Evolutionary conservation across 2,329 filamentous ascomycete genomes (phyloP).

Genomic region (Chalaropsis ovoidea): DNA sequence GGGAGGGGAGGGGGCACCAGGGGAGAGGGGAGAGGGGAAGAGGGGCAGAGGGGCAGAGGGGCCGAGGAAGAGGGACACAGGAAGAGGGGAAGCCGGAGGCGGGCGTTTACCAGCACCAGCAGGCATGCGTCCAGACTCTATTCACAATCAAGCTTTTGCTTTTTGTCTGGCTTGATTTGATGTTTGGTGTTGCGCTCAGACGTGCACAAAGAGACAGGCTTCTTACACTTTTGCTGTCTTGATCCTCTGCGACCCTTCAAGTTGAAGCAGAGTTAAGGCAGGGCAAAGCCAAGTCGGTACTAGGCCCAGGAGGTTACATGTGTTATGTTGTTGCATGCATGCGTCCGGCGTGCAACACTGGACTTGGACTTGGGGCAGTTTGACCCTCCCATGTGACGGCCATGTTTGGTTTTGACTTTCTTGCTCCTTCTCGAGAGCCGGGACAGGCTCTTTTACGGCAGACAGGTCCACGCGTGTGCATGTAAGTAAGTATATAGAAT

Average conservation of each 20-base stretch:
- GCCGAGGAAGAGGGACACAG: background rate
- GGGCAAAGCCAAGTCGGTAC: background rate
- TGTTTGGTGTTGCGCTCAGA: conserved; percentile 12
- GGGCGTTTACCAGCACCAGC: background rate
- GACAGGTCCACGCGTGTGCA: no score
- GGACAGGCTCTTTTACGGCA: background rate
- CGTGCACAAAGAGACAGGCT: background rate
- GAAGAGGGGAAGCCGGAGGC: no score
- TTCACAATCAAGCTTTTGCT: background rate
- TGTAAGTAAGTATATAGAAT: no score
- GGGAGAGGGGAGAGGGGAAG: background rate
- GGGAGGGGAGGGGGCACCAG: background rate
- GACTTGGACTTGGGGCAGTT: conserved; percentile 7
- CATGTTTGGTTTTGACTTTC: conserved; percentile 11
- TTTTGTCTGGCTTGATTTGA: background rate
- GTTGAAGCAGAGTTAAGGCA: background rate
- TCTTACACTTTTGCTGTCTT: background rate
- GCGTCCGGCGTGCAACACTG: conserved; percentile 5
- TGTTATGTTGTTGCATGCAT: conserved; percentile 7
- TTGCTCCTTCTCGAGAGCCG: background rate
- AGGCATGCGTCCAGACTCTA: background rate
- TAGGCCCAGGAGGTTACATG: conserved; percentile 14
- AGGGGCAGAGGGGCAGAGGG: background rate
- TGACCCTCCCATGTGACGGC: conserved; percentile 6
- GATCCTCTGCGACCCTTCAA: background rate